Percentiles rank a stretch among this genome's conserved stretches.
Evolutionary conservation across 768 basidiomycete species (phyloP).

Genomic region (Phylloporus arenicola): DNA sequence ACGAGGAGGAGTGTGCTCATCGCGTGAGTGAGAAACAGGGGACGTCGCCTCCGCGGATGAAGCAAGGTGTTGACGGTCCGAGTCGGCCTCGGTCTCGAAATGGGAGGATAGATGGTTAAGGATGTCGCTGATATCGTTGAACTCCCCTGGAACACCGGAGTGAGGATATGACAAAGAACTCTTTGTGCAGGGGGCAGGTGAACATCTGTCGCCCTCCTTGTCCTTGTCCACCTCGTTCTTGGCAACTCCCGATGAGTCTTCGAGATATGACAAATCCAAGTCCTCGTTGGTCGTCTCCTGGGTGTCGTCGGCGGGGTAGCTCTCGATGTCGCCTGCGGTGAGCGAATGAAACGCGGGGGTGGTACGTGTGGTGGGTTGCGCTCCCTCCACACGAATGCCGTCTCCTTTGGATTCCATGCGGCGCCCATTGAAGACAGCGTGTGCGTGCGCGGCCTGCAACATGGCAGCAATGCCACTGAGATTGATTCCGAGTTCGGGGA

Average conservation of each 20-base stretch:
- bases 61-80: conserved; percentile 36
- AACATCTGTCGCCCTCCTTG: conserved; percentile 38
- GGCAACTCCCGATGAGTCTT: conserved; percentile 26
- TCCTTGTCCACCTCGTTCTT: conserved; percentile 31
- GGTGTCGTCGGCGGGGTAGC: conserved; percentile 16
- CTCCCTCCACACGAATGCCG: conserved; percentile 42
- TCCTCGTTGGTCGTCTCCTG: conserved; percentile 41
- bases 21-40: conserved; percentile 28
- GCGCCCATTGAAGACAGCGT: conserved; percentile 45
- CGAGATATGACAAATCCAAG: conserved; percentile 50
- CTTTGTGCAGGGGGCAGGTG: conserved; percentile 24
- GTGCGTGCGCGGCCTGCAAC: conserved; percentile 70
- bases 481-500: conserved; percentile 46
- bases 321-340: conserved; percentile 42
- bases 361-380: conserved; percentile 52
- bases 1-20: conserved; percentile 15
- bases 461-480: conserved; percentile 70
- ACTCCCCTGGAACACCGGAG: conserved; percentile 51
- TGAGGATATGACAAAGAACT: conserved; percentile 38
- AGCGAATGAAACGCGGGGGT: conserved; percentile 78
- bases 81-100: conserved; percentile 55
- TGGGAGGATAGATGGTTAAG: conserved; percentile 66
- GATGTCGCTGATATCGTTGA: conserved; percentile 72
- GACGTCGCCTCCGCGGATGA: conserved; percentile 28
- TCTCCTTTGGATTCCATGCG: conserved; percentile 43